These are phyloP conservation scores for sunflower (Helianthus annuus) DNA, from an alignment of 129 eudicot genomes.

Conservation along the genomic window DNA sequence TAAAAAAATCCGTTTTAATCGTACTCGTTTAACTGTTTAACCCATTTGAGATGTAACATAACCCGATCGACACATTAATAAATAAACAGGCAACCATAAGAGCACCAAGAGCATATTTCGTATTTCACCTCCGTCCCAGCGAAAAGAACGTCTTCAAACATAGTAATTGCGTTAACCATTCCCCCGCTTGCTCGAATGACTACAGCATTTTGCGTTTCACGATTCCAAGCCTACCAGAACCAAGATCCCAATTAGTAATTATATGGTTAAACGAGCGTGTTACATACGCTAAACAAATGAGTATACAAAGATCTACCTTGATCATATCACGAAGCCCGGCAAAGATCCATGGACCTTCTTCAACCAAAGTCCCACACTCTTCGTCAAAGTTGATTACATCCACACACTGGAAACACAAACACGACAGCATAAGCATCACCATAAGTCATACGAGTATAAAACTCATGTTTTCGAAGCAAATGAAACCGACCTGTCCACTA, in stretches of 20 bases:
- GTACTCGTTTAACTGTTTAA: no score
- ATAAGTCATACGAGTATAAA: neutral
- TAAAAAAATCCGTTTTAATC: no score
- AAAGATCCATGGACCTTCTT: constrained; percentile 73
- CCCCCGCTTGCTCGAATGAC: constrained; percentile 51
- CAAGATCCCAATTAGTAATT: neutral
- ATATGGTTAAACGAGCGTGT: constrained; percentile 34
- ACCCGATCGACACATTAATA: neutral
- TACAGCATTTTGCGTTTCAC: constrained; percentile 57
- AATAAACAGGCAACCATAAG: constrained; percentile 31
- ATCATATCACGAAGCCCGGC: constrained; percentile 58
- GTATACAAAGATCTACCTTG: constrained; percentile 41
- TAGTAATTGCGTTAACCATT: constrained; percentile 49
- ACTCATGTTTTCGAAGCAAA: neutral
- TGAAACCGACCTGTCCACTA: constrained; percentile 58
- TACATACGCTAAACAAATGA: constrained; percentile 15
- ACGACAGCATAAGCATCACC: neutral
- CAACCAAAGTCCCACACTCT: constrained; percentile 50
- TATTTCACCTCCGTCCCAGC: constrained; percentile 63
- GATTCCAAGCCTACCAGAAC: constrained; percentile 53
- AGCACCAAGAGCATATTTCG: neutral
- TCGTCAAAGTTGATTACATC: constrained; percentile 34
- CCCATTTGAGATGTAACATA: no score
- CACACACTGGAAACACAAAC: constrained; percentile 45
- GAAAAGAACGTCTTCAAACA: constrained; percentile 49